These are phyloP conservation scores for Tephrocybe rancida DNA, from an alignment of 768 basidiomycete species.

Conservation along the genomic window DNA sequence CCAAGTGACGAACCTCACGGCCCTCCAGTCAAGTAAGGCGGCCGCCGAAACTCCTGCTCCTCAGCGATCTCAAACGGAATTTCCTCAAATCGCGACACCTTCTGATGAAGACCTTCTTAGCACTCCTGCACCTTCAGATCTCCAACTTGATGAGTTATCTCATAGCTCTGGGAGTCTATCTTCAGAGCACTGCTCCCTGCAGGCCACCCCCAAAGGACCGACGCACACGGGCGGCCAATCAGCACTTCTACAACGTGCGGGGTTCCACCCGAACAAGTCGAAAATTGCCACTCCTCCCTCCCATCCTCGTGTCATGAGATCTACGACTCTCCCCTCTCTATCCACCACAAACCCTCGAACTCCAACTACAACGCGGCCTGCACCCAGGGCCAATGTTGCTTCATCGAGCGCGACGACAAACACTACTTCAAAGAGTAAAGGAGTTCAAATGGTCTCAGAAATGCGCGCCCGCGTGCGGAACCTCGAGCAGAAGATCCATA, in stretches of 20 bases:
- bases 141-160: conserved; percentile 60
- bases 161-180: conserved; percentile 42
- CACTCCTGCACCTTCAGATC: conserved; percentile 60
- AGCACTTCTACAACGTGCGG: conserved; percentile 51
- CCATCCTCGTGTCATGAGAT: conserved; percentile 47
- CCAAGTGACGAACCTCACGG: conserved; percentile 46
- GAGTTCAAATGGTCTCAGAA: conserved; percentile 91
- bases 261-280: conserved; percentile 47
- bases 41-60: conserved; percentile 29
- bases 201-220: conserved; percentile 40
- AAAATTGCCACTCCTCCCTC: conserved; percentile 48
- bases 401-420: conserved; percentile 43
- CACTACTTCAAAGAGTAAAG: conserved; percentile 70
- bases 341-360: conserved; percentile 52
- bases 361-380: conserved; percentile 40
- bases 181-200: conserved; percentile 37
- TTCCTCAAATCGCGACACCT: conserved; percentile 27
- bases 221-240: conserved; percentile 44
- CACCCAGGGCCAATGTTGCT: conserved; percentile 38
- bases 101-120: conserved; percentile 62
- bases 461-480: conserved; percentile 85
- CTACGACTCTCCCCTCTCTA: conserved; percentile 57
- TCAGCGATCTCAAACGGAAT: conserved; percentile 33
- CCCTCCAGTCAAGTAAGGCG: conserved; percentile 29
- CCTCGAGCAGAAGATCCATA: conserved; percentile 85